Conservation (phyloP, 768 basidiomycete species). For the Mrakia blollopis region DNA sequence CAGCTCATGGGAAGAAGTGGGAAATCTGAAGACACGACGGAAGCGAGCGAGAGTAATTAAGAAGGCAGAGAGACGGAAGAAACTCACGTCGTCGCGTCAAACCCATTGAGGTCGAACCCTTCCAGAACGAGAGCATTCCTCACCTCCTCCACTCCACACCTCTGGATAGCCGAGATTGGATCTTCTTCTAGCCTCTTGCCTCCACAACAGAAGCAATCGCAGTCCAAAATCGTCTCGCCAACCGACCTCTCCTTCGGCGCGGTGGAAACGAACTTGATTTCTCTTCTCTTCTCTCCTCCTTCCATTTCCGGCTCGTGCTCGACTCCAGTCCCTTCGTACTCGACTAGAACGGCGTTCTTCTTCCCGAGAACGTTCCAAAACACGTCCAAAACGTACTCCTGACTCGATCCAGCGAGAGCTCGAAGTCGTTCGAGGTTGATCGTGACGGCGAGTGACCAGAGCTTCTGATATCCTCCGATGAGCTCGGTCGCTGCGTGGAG, state of each 20-base stretch:
- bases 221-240: not conserved
- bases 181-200: not conserved
- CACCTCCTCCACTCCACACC: not conserved
- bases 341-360: not conserved
- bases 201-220: not conserved
- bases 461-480: not conserved
- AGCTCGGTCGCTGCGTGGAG: conserved; percentile 2
- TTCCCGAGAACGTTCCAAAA: not conserved
- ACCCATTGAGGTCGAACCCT: not conserved
- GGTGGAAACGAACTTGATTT: not conserved
- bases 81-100: not conserved
- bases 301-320: not conserved
- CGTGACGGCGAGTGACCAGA: not conserved
- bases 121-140: not conserved
- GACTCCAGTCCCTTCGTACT: not conserved
- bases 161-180: not conserved
- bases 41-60: not conserved
- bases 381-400: not conserved
- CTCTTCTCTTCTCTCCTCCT: not conserved
- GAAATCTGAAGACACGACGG: too few relatives aligned
- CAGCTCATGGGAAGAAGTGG: too few relatives aligned
- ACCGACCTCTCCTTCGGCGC: not conserved
- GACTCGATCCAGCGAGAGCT: not conserved
- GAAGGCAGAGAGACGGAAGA: not conserved
- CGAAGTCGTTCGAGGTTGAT: conserved; percentile 10